These are phyloP conservation scores for Hemisphaericaspora subhashii DNA, from an alignment of 1,139 yeast genomes.

Conservation along the genomic window DNA sequence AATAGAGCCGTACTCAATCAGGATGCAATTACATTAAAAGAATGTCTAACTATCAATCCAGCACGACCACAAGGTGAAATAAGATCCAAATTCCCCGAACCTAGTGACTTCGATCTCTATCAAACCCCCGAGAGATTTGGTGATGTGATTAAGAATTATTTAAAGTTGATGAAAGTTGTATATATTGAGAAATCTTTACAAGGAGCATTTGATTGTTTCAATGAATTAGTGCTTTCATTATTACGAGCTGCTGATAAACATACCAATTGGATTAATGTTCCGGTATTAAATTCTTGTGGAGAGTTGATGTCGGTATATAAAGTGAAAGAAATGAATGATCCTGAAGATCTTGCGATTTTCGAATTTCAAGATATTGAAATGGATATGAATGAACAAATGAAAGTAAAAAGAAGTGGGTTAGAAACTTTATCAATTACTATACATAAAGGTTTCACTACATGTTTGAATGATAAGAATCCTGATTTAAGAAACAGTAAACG, in stretches of 20 bases:
- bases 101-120: constrained; percentile 43
- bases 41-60: constrained; percentile 38
- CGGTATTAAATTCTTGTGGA: constrained; percentile 53
- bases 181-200: constrained; percentile 38
- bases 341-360: constrained; percentile 23
- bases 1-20: constrained; percentile 18
- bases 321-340: constrained; percentile 34
- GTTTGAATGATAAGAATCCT: constrained; percentile 74
- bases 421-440: constrained; percentile 66
- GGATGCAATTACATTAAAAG: constrained; percentile 22
- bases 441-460: constrained; percentile 73
- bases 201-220: constrained; percentile 37
- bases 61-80: constrained; percentile 20
- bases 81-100: constrained; percentile 33
- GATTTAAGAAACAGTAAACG: constrained; percentile 53
- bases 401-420: constrained; percentile 23
- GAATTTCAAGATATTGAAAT: constrained; percentile 15
- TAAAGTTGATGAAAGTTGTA: constrained; percentile 39
- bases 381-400: constrained; percentile 16
- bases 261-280: constrained; percentile 66
- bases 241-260: constrained; percentile 65
- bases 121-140: constrained; percentile 37
- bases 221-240: constrained; percentile 45
- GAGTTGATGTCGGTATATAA: constrained; percentile 54
- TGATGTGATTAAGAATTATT: constrained; percentile 34